Evolutionary conservation across 2,329 filamentous ascomycete genomes (phyloP).

Genomic region (Aspergillus viridinutans): DNA sequence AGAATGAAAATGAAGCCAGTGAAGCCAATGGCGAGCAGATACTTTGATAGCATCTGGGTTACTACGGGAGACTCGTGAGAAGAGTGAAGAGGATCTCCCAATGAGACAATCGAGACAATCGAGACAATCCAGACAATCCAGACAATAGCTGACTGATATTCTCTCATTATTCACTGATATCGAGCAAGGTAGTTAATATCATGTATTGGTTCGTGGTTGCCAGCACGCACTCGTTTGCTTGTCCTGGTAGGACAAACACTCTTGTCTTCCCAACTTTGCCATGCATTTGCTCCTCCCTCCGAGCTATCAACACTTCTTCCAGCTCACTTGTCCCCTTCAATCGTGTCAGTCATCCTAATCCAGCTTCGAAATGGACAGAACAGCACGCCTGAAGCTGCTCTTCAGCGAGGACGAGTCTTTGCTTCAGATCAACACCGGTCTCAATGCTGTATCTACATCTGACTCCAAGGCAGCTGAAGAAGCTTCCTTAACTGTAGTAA

Average conservation of each 20-base stretch:
- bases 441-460: slow-evolving; percentile 2
- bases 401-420: slow-evolving; percentile 24
- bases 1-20: background rate
- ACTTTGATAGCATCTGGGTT: background rate
- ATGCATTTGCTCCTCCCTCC: background rate
- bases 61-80: background rate
- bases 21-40: background rate
- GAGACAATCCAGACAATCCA: too few species aligned
- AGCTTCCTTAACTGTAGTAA: background rate
- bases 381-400: slow-evolving; percentile 25
- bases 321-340: background rate
- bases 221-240: background rate
- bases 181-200: background rate
- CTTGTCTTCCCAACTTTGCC: background rate
- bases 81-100: background rate
- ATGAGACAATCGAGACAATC: background rate
- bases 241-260: background rate
- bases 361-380: slow-evolving; percentile 18
- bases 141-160: background rate
- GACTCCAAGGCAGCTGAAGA: background rate
- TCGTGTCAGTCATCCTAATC: background rate
- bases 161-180: background rate
- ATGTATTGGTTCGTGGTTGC: background rate
- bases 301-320: background rate
- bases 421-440: slow-evolving; percentile 18